These are phyloP conservation scores for Leucaena leucocephala DNA, from an alignment of 306 rosid species.

Conservation along the genomic window DNA sequence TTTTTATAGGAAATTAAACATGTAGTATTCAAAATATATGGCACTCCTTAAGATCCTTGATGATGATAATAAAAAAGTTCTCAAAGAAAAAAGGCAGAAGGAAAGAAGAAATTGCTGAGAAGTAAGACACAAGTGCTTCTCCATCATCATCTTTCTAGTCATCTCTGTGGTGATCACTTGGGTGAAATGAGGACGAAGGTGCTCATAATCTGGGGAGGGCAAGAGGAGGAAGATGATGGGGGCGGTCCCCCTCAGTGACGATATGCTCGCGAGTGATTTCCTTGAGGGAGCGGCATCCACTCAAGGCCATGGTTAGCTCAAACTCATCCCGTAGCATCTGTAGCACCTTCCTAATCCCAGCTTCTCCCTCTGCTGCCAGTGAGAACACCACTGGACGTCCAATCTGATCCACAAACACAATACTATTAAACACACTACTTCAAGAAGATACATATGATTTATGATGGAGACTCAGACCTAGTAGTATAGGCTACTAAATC, in stretches of 20 bases:
- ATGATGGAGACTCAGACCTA: no score
- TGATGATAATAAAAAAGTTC: not conserved
- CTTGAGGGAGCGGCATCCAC: slow-evolving; percentile 80
- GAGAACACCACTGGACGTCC: slow-evolving; percentile 92
- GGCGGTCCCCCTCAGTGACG: slow-evolving; percentile 70
- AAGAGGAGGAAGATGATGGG: slow-evolving; percentile 44
- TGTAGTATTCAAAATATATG: not conserved
- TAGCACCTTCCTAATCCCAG: slow-evolving; percentile 82
- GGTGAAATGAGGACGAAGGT: not conserved
- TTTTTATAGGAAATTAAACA: not conserved
- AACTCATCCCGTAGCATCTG: slow-evolving; percentile 85
- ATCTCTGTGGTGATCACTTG: not conserved
- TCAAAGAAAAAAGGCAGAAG: not conserved
- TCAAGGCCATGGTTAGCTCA: slow-evolving; percentile 90
- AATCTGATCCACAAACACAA: slow-evolving; percentile 46
- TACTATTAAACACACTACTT: no score
- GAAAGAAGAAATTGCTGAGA: not conserved
- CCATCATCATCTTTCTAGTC: not conserved
- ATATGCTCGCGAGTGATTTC: slow-evolving; percentile 92
- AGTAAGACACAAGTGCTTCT: not conserved
- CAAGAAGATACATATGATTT: no score
- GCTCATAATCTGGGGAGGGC: slow-evolving; percentile 62
- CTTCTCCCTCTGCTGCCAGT: slow-evolving; percentile 89
- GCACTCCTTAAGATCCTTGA: slow-evolving; percentile 9
- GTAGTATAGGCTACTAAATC: no score